phyloP scores from a whole-genome alignment of 2,329 filamentous ascomycete species.

The Lecanosticta acicola region DNA sequence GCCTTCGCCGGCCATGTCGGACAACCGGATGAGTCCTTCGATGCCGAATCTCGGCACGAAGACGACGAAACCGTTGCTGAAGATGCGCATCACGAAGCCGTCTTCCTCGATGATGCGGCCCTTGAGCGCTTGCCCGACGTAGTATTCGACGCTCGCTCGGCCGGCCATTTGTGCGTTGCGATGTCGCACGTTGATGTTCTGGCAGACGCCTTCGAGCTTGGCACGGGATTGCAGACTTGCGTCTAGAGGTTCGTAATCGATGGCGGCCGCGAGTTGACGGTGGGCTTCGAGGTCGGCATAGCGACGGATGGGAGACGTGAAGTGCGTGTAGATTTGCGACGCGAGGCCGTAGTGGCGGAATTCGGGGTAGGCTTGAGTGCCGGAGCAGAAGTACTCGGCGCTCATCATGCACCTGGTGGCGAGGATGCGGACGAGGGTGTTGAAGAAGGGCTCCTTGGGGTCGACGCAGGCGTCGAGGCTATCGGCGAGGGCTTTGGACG shows the following conservation, averaged over 20 bases:
- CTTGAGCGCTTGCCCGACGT: constrained; percentile 93
- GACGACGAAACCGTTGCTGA: constrained; percentile 94
- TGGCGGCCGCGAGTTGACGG: constrained; percentile 88
- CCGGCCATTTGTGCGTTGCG: constrained; percentile 96
- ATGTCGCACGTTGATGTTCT: constrained; percentile 96
- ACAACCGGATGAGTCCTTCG: constrained; percentile 79
- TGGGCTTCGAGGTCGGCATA: constrained; percentile 97
- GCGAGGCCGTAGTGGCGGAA: constrained; percentile 97
- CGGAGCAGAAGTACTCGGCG: constrained; percentile 95
- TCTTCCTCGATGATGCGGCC: constrained; percentile 71
- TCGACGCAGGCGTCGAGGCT: constrained; percentile 83
- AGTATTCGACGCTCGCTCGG: constrained; percentile 91
- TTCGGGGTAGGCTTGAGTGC: constrained; percentile 85
- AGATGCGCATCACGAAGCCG: constrained; percentile 93
- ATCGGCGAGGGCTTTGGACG: constrained; percentile 87
- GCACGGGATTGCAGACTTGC: constrained; percentile 72
- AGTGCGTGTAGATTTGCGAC: constrained; percentile 96
- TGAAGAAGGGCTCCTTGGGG: constrained; percentile 83
- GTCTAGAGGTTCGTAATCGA: constrained; percentile 85
- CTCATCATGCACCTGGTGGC: constrained; percentile 99
- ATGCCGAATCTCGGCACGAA: constrained; percentile 95
- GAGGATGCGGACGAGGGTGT: constrained; percentile 94
- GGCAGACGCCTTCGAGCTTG: constrained; percentile 88
- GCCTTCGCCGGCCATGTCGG: constrained; percentile 60
- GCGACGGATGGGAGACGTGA: constrained; percentile 92